Base-by-base conservation (phyloP, 148 eudicot species). In the Silene latifolia region DNA sequence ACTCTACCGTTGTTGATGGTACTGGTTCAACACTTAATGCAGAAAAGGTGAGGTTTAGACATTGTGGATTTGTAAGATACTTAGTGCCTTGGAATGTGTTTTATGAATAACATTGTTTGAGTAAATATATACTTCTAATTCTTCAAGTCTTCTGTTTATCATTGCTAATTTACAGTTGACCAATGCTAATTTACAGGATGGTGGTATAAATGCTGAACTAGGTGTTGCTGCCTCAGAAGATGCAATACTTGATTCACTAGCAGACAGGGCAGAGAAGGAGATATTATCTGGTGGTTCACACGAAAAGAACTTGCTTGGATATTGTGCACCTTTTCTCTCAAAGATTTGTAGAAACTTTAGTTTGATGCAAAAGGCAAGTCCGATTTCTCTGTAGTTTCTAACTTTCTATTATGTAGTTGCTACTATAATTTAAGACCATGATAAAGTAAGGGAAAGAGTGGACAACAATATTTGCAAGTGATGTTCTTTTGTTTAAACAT, bases 171-270 rank as follows among this genome's bases (percentile, higher is more conserved):
- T 6, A 39, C 44, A 39, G 44, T 39, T 39, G 44, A 39, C 44
- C 44, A 39, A 39, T 39, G 44, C 1, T 39, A 39, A 39, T 39
- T 39, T 85, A 73, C 88, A 95, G 98, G 91, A 86, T 44, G 77
- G 69, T 71, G 93, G 90, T 72, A 95, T 95, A 78, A 95, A 88
- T 86, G 96, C 96, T 67, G 98, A 95, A 79, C 80, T 94, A 76
- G 98, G 98, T 80, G 77, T 94, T 84, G 92, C 98, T 80, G 96
- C 92, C 72, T 89, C 98, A 77, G 96, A 92, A 72, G 98, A 95
- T 88, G 91, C 97, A 73, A 76, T 87, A 64, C 93, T 95, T 80
- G 98, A 95, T 85, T 81, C 80, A 25, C 85, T 90, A 8, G 89
- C 95, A 67, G 91, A 88, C 68, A 88, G 83, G 75, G 89, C 98